These are phyloP conservation scores for Phialophora macrospora DNA, from an alignment of 2,329 filamentous ascomycete genomes.

Conservation along the genomic window DNA sequence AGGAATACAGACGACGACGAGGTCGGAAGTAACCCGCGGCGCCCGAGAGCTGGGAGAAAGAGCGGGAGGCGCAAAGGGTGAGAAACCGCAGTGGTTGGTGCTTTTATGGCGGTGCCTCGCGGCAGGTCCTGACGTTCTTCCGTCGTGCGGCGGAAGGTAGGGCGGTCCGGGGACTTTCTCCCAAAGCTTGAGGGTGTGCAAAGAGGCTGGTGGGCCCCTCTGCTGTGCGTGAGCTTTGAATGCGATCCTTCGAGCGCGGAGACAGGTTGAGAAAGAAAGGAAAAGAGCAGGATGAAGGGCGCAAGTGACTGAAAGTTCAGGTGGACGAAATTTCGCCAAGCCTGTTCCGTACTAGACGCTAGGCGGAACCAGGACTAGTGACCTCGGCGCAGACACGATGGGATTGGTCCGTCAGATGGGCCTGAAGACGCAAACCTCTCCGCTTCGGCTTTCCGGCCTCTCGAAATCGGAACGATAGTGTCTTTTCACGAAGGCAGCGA, in stretches of 20 bases:
- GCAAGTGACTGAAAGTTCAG: not conserved
- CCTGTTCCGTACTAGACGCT: not conserved
- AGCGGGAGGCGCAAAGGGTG: slow-evolving; percentile 55
- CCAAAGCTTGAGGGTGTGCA: slow-evolving; percentile 73
- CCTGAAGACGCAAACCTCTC: slow-evolving; percentile 7
- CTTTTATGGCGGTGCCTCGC: slow-evolving; percentile 99
- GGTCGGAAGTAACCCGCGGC: slow-evolving; percentile 46
- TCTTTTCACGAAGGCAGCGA: not conserved
- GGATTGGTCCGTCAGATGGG: not conserved
- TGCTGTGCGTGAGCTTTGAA: slow-evolving; percentile 97
- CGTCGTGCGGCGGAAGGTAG: slow-evolving; percentile 45
- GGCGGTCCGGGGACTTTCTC: slow-evolving; percentile 99
- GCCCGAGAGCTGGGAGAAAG: slow-evolving; percentile 49
- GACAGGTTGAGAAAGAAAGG: slow-evolving; percentile 41
- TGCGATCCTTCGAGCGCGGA: slow-evolving; percentile 99
- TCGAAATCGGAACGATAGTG: not conserved
- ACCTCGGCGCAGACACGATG: not conserved
- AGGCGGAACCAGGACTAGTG: not conserved
- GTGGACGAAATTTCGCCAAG: slow-evolving; percentile 6
- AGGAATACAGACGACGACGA: slow-evolving; percentile 60
- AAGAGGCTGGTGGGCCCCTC: slow-evolving; percentile 33
- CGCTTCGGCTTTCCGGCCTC: slow-evolving; percentile 12
- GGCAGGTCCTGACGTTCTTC: slow-evolving; percentile 64
- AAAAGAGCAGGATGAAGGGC: not conserved
- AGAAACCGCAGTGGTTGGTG: slow-evolving; percentile 76